phyloP scores from a whole-genome alignment of 257 asterid species.

The Lithospermum erythrorhizon region DNA sequence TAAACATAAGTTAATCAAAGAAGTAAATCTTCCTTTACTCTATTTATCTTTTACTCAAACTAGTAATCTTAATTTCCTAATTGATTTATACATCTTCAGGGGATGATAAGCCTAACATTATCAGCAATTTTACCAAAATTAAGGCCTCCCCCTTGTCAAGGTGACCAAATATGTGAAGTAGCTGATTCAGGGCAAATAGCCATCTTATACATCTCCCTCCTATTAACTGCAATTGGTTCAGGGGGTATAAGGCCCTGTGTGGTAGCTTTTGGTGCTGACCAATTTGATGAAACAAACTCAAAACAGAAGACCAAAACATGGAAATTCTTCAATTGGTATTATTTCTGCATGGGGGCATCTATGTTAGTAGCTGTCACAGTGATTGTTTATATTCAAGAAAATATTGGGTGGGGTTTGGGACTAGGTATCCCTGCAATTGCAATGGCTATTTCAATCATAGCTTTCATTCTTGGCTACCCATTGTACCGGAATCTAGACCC shows the following conservation, averaged over 20 bases:
- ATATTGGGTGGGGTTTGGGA: conserved; percentile 88
- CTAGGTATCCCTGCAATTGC: conserved; percentile 62
- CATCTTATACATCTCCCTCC: conserved; percentile 48
- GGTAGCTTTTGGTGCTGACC: conserved; percentile 78
- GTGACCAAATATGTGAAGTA: conserved; percentile 29
- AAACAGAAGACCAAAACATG: conserved; percentile 49
- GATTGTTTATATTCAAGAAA: conserved; percentile 56
- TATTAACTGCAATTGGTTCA: conserved; percentile 60
- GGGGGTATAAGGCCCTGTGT: conserved; percentile 83
- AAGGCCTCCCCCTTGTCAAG: conserved; percentile 59
- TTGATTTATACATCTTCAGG: conserved; percentile 27
- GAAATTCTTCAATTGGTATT: conserved; percentile 93
- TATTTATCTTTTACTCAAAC: background rate
- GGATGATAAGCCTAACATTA: conserved; percentile 53
- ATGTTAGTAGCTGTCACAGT: conserved; percentile 57
- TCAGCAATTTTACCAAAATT: conserved; percentile 57
- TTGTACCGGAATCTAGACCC: conserved; percentile 56
- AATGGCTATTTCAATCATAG: conserved; percentile 45
- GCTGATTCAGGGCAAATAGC: conserved; percentile 53
- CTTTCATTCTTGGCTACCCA: conserved; percentile 52
- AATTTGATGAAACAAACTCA: conserved; percentile 62
- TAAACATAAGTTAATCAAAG: background rate
- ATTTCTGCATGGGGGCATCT: conserved; percentile 80
- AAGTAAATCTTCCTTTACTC: no score
- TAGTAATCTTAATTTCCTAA: background rate